These are phyloP conservation scores for Inosperma sp. DNA, from an alignment of 768 basidiomycete genomes.

Conservation along the genomic window DNA sequence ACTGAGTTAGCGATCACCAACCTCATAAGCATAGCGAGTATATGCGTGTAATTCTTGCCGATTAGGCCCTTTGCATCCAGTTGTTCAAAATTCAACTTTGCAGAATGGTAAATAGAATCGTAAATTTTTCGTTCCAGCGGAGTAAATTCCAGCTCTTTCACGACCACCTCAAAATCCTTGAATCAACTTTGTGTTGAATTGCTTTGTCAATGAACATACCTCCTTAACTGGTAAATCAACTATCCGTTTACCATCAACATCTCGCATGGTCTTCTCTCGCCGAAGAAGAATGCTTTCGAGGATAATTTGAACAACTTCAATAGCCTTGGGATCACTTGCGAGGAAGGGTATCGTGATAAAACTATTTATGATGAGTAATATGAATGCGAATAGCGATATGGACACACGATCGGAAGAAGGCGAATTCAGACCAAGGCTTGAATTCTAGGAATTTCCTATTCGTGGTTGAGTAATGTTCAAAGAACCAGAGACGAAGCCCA, in stretches of 20 bases:
- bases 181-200: slow-evolving; percentile 4
- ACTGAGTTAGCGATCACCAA: slow-evolving; percentile 30
- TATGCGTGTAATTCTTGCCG: slow-evolving; percentile 79
- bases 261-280: slow-evolving; percentile 91
- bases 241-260: slow-evolving; percentile 79
- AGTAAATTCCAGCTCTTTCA: slow-evolving; percentile 79
- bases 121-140: slow-evolving; percentile 82
- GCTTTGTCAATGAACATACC: slow-evolving; percentile 30
- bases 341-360: slow-evolving; percentile 93
- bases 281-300: slow-evolving; percentile 83
- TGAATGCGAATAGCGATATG: background rate
- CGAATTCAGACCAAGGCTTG: slow-evolving; percentile 74
- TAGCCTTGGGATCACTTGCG: slow-evolving; percentile 84
- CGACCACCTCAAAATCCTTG: slow-evolving; percentile 41
- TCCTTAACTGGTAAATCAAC: slow-evolving; percentile 87
- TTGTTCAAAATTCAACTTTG: slow-evolving; percentile 75
- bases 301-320: slow-evolving; percentile 93
- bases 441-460: slow-evolving; percentile 71
- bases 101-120: slow-evolving; percentile 76
- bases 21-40: slow-evolving; percentile 95
- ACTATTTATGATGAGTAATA: slow-evolving; percentile 33
- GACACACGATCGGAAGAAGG: slow-evolving; percentile 85
- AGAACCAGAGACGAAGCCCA: slow-evolving; percentile 23
- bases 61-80: slow-evolving; percentile 75
- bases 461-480: background rate